These are phyloP conservation scores for Viola odorata DNA, from an alignment of 345 rosid species.

Conservation along the genomic window DNA sequence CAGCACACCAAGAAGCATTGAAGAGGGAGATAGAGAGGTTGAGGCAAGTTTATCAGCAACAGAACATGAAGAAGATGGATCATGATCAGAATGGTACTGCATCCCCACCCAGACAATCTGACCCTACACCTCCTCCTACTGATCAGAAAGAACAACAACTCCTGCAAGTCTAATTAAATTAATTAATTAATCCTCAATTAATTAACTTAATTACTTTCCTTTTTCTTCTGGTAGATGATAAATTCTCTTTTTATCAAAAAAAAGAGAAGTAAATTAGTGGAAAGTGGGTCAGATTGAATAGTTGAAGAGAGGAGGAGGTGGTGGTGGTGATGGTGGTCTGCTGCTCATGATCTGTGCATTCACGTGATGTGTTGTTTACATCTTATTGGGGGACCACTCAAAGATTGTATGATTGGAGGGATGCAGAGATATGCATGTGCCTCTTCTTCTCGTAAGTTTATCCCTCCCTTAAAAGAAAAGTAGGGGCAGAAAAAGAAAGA, in stretches of 20 bases:
- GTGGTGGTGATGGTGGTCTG: conserved; percentile 17
- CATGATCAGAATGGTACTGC: not conserved
- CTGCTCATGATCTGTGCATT: conserved; percentile 35
- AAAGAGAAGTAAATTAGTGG: no score
- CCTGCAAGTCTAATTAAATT: conserved; percentile 15
- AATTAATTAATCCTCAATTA: not conserved
- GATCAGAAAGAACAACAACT: conserved; percentile 20
- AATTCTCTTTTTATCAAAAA: not conserved
- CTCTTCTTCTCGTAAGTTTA: conserved; percentile 6
- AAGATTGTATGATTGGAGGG: conserved; percentile 36
- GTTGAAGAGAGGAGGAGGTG: not conserved
- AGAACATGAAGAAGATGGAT: conserved; percentile 19
- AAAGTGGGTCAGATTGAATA: no score
- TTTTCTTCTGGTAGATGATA: not conserved
- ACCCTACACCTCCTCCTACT: not conserved
- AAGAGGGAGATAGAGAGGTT: conserved; percentile 33
- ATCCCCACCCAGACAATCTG: conserved; percentile 4
- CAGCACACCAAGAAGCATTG: conserved; percentile 35
- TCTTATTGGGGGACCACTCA: conserved; percentile 38
- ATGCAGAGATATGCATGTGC: conserved; percentile 33
- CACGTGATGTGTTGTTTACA: conserved; percentile 49
- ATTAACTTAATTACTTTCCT: no score
- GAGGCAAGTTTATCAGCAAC: conserved; percentile 28
- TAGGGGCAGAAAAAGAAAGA: not conserved
- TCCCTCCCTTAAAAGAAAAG: not conserved